These are phyloP conservation scores for Chrysopogon serrulatus DNA, from an alignment of 176 grass and related monocot genomes.

Conservation along the genomic window DNA sequence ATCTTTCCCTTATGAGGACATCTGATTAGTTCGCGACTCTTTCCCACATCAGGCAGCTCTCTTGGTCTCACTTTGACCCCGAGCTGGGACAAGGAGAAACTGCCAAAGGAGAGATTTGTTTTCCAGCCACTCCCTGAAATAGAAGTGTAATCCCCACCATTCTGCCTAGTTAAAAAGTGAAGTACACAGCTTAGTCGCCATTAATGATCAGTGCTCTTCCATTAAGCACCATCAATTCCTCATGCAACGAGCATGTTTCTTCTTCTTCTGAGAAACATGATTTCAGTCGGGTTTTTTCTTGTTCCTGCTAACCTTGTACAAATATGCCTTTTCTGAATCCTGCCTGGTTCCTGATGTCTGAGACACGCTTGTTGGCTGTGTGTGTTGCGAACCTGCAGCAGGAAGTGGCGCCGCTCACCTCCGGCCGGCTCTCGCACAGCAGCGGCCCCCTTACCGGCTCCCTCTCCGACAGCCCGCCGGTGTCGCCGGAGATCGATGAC, in stretches of 20 bases:
- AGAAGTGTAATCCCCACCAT: conserved; percentile 14
- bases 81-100: conserved; percentile 38
- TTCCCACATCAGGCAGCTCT: neutral
- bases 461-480: conserved; percentile 93
- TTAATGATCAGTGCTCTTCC: neutral
- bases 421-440: conserved; percentile 94
- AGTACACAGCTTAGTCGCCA: neutral
- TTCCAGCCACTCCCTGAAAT: conserved; percentile 23
- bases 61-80: conserved; percentile 13
- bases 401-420: conserved; percentile 87
- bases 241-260: neutral
- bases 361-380: neutral
- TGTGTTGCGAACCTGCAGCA: conserved; percentile 10
- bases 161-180: neutral
- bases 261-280: neutral
- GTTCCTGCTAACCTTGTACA: neutral
- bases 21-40: neutral
- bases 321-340: neutral
- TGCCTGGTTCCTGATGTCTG: conserved; percentile 19
- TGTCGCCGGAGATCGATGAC: conserved; percentile 96
- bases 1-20: neutral
- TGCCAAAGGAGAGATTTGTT: conserved; percentile 45
- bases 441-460: conserved; percentile 93
- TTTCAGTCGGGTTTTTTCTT: neutral
- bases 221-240: neutral